Percentiles rank a stretch among this genome's conserved stretches.
These are phyloP conservation scores for barrel medic (Medicago truncatula) DNA, from an alignment of 306 rosid genomes.

Conservation along the genomic window MtrunA17r5.0-ANR NC_053042.1:39360501-39361000, in stretches of 20 bases:
- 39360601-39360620: slow-evolving; percentile 31
- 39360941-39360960: no score
- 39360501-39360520: slow-evolving; percentile 86
- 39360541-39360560: slow-evolving; percentile 65
- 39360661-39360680: slow-evolving; percentile 18
- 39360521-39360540: slow-evolving; percentile 94
- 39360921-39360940: no score
- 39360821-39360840: no score
- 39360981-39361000: no score
- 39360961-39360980: no score
- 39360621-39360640: slow-evolving; percentile 26
- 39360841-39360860: no score
- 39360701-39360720: not conserved
- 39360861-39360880: no score
- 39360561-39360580: not conserved
- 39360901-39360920: no score
- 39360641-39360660: slow-evolving; percentile 22
- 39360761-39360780: not conserved
- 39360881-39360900: no score
- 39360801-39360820: not conserved
- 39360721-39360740: not conserved
- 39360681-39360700: slow-evolving; percentile 13
- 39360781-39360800: slow-evolving; percentile 24
- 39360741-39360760: not conserved
- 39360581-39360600: not conserved